These are phyloP conservation scores for Xylariaceae sp. DNA, from an alignment of 2,329 filamentous ascomycete genomes.

Conservation along the genomic window DNA sequence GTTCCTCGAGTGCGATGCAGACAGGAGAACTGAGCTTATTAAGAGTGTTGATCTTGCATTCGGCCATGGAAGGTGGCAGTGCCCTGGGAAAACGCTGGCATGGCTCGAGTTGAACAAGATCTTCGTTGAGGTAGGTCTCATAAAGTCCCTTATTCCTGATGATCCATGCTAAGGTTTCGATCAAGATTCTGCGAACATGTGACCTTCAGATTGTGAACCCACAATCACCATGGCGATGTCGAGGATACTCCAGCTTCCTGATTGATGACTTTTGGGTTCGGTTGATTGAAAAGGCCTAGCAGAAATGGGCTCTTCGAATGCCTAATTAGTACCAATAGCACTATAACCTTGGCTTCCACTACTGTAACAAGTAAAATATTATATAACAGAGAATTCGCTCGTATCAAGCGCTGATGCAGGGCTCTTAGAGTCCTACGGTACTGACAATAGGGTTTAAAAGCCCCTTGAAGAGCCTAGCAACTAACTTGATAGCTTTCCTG, in stretches of 20 bases:
- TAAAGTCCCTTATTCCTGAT: neutral
- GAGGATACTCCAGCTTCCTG: conserved; percentile 32
- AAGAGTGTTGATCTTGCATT: conserved; percentile 36
- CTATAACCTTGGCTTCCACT: no score
- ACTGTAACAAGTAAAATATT: no score
- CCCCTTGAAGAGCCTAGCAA: no score
- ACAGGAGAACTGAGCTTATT: conserved; percentile 18
- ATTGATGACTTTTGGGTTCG: conserved; percentile 35
- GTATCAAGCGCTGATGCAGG: no score
- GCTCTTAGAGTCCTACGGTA: no score
- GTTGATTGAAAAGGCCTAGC: conserved; percentile 25
- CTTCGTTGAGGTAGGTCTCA: conserved; percentile 24
- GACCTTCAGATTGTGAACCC: conserved; percentile 37
- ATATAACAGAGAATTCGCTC: no score
- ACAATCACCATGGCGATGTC: conserved; percentile 30
- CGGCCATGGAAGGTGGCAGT: conserved; percentile 36
- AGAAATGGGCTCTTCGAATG: no score
- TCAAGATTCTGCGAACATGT: conserved; percentile 33
- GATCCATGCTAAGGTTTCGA: conserved; percentile 2
- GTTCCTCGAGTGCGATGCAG: conserved; percentile 32
- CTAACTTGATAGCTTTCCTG: no score
- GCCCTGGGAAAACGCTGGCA: conserved; percentile 36
- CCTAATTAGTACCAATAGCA: no score
- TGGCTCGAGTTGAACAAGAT: conserved; percentile 38
- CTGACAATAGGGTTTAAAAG: no score